Base-by-base conservation (phyloP, 2,329 filamentous ascomycete species). In the Parascedosporium putredinis region DNA sequence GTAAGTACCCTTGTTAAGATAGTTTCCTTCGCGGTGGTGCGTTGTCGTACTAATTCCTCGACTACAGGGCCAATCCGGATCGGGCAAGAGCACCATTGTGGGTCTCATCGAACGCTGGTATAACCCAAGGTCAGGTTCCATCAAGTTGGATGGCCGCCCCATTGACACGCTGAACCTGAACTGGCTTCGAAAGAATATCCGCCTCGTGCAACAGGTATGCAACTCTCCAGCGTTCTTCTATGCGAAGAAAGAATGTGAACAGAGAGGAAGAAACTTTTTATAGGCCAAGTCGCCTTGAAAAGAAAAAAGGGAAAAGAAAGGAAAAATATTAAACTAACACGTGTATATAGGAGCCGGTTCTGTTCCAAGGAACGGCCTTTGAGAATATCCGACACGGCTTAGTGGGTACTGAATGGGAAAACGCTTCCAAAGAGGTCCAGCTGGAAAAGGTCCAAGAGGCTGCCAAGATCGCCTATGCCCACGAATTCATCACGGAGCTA, bases 91-190 rank as follows among this genome's bases (percentile, higher is more conserved):
- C 42, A 81, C 76, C 1, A 68, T 79, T 3, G 70, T 81, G 5
- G 74, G 73, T 0, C 60, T 83, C 2, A 55, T 81, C 1, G 76
- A 81, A 57, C 62, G 81, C 6, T 83, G 81, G 69, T 84, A 83
- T 54, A 66, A 74, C 36, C 68, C 72, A 0, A 64, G 61, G 0
- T 61, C 65, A 0, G 76, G 75, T 0, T 56, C 56, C 1, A 70
- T 79, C 22, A 62, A 59, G 1, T 60, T 78, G 1, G 74, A 73
- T n/a, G 65, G 63, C 2, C 59, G 62, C 22, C 59, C 68, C 16
- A 62, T 78, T 29, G 56, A 61, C 18, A 60, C 65, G 8, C 55
- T 76, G 33, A 71, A 77, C 45, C 51, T 76, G 9, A 70, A 70
- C 51, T 79, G 75, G 76, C 68, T 74, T 56, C 63, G 76, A 50